Evolutionary conservation across 805 yeast genomes (phyloP).

Genomic region (Millerozyma miso): DNA sequence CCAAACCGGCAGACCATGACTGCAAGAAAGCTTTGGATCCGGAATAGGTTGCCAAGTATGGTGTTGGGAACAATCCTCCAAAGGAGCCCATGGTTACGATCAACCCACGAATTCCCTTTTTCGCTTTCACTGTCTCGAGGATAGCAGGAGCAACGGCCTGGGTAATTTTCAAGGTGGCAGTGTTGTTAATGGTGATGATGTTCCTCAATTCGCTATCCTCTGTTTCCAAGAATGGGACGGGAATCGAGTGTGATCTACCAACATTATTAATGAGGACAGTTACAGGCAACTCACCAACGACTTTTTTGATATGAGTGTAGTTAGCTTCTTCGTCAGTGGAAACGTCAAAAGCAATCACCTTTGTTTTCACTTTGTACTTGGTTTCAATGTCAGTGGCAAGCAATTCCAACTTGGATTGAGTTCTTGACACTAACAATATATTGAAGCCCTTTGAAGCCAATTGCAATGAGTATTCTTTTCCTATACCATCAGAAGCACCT

Average conservation of each 20-base stretch:
- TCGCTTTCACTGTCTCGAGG: slow-evolving; percentile 44
- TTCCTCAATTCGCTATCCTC: slow-evolving; percentile 65
- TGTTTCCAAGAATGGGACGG: slow-evolving; percentile 88
- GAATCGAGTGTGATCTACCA: slow-evolving; percentile 91
- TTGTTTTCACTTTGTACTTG: slow-evolving; percentile 58
- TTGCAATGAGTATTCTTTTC: slow-evolving; percentile 85
- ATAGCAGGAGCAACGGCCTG: slow-evolving; percentile 75
- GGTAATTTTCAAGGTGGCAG: slow-evolving; percentile 80
- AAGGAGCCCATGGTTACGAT: slow-evolving; percentile 95
- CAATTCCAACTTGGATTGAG: slow-evolving; percentile 66
- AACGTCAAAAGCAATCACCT: slow-evolving; percentile 74
- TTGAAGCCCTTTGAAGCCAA: slow-evolving; percentile 84
- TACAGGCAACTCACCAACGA: slow-evolving; percentile 53
- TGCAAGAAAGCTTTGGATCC: slow-evolving; percentile 96
- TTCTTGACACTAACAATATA: slow-evolving; percentile 79
- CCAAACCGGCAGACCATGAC: slow-evolving; percentile 84
- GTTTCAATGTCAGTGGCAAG: slow-evolving; percentile 59
- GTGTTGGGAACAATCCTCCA: slow-evolving; percentile 91
- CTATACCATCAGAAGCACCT: slow-evolving; percentile 97
- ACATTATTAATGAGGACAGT: slow-evolving; percentile 86
- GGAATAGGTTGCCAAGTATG: slow-evolving; percentile 86
- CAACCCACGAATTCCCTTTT: slow-evolving; percentile 56
- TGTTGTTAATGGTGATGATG: slow-evolving; percentile 81
- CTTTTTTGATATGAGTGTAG: slow-evolving; percentile 47
- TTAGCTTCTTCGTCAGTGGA: slow-evolving; percentile 56